Percentiles rank a stretch among this genome's conserved stretches.
Evolutionary conservation across 73 alveolate species (phyloP).

Genomic region (Tetrahymena elliotti): DNA sequence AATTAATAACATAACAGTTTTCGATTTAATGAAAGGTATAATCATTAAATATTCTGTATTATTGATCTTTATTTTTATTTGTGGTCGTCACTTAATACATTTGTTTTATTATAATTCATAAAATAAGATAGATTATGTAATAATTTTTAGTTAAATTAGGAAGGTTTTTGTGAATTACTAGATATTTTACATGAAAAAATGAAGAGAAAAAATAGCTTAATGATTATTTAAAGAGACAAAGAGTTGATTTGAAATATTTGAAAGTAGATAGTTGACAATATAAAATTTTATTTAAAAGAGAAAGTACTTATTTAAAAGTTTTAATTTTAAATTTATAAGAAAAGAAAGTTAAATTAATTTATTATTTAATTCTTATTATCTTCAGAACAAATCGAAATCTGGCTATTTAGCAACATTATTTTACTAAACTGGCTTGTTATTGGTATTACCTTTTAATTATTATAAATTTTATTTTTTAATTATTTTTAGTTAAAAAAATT

Average conservation of each 20-base stretch:
- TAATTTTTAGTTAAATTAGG: too few relatives aligned
- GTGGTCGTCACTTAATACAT: too few relatives aligned
- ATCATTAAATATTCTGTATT: too few relatives aligned
- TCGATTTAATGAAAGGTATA: too few relatives aligned
- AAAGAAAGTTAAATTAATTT: background rate
- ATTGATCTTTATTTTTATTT: too few relatives aligned
- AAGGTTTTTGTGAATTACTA: too few relatives aligned
- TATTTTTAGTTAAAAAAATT: background rate
- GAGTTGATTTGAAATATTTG: background rate
- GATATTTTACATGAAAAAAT: too few relatives aligned
- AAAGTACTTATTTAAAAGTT: background rate
- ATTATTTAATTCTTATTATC: background rate
- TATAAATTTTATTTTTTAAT: background rate
- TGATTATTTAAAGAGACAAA: background rate
- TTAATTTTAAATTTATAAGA: background rate
- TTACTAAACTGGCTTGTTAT: background rate
- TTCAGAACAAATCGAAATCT: background rate
- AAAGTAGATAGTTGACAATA: background rate
- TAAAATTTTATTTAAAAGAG: background rate
- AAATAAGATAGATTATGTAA: too few relatives aligned
- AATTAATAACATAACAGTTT: too few relatives aligned
- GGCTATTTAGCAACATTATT: background rate
- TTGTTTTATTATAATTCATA: too few relatives aligned
- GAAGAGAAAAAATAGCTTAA: background rate
- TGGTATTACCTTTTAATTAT: background rate